phyloP scores from a whole-genome alignment of 306 rosid species.

The Citrullus colocynthis region DNA sequence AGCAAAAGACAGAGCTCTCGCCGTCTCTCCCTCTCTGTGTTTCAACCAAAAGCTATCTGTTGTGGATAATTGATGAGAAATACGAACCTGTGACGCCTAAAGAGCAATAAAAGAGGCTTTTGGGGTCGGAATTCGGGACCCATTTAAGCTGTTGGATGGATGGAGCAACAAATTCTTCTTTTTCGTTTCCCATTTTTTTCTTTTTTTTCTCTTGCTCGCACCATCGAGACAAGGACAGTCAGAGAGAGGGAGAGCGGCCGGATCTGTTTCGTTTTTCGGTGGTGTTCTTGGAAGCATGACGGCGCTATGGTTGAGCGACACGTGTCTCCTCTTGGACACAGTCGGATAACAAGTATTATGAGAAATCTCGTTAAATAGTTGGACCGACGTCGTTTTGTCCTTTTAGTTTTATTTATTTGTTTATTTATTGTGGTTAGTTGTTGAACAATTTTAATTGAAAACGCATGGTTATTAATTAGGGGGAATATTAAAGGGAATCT shows the following conservation, averaged over 20 bases:
- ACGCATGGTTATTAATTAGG: too few species aligned
- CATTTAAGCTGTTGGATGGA: not conserved
- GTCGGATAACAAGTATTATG: not conserved
- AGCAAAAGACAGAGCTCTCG: not conserved
- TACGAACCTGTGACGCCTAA: not conserved
- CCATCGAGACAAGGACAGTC: not conserved
- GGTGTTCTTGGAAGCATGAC: not conserved
- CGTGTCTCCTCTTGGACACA: not conserved
- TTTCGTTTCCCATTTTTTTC: not conserved
- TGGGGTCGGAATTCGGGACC: not conserved
- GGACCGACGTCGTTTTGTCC: not conserved
- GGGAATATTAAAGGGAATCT: not conserved
- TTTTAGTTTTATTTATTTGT: too few species aligned
- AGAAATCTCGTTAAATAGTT: not conserved
- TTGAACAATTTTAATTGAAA: not conserved
- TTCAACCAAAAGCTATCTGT: not conserved
- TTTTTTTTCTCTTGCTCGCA: not conserved
- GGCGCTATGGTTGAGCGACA: not conserved
- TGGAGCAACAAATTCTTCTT: not conserved
- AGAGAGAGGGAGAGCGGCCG: not conserved
- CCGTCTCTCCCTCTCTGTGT: not conserved
- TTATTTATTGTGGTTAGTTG: not conserved
- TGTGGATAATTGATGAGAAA: not conserved
- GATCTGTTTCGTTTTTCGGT: not conserved
- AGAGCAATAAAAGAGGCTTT: not conserved